These are phyloP conservation scores for Agaricus bisporus DNA, from an alignment of 768 basidiomycete species.

Conservation along the genomic window DNA sequence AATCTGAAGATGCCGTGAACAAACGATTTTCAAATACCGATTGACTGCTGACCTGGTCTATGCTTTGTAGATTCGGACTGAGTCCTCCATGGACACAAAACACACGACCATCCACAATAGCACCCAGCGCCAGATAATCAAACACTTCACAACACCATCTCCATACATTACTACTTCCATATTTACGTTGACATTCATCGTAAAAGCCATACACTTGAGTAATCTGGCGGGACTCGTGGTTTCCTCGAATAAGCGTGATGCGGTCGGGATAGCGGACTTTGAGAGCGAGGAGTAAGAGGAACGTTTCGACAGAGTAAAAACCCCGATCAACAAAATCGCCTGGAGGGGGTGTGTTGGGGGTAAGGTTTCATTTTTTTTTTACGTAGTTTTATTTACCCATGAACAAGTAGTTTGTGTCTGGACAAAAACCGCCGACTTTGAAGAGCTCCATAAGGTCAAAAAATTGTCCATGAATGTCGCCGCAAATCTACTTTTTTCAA, in stretches of 20 bases:
- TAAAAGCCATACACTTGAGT: conserved; percentile 95
- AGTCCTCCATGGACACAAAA: conserved; percentile 97
- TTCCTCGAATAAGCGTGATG: conserved; percentile 94
- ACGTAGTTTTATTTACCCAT: conserved; percentile 62
- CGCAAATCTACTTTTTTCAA: no score
- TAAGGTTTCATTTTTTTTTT: not conserved
- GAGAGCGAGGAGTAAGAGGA: conserved; percentile 87
- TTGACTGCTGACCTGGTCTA: conserved; percentile 71
- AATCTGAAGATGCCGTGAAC: conserved; percentile 46
- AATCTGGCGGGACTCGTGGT: conserved; percentile 97
- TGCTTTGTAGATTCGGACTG: conserved; percentile 78
- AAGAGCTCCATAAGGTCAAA: conserved; percentile 96
- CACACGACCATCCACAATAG: conserved; percentile 94
- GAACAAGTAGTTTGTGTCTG: conserved; percentile 93
- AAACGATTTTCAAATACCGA: not conserved
- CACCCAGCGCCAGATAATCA: conserved; percentile 91
- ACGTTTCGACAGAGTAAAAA: conserved; percentile 95
- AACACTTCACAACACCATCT: conserved; percentile 98
- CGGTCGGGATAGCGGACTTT: conserved; percentile 98
- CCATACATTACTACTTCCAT: conserved; percentile 93
- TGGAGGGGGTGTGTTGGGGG: conserved; percentile 23
- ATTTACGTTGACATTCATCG: conserved; percentile 96
- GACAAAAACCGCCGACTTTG: conserved; percentile 87
- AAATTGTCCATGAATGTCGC: conserved; percentile 97
- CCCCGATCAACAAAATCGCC: conserved; percentile 98